A percentile compares a stretch with the other conserved stretches of the same genome.
Conservation (phyloP, 1,284 basidiomycete genomes). For the Coniferiporia sulphurascens region DNA sequence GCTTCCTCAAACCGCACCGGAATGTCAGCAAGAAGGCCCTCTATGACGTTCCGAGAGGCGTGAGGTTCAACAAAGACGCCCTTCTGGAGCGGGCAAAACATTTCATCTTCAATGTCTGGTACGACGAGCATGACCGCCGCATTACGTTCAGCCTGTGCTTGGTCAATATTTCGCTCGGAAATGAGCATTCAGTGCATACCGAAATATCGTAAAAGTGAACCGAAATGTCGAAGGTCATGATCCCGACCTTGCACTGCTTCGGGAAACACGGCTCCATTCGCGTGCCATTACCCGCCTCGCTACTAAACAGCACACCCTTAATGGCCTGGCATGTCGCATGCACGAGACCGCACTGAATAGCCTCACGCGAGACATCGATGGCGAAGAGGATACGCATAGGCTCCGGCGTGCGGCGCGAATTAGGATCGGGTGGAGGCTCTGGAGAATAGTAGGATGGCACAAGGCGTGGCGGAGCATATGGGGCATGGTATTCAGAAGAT, state of each 20-base stretch:
- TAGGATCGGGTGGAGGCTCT: constrained; percentile 39
- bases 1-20: constrained; percentile 61
- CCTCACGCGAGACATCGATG: constrained; percentile 79
- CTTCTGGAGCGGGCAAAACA: constrained; percentile 77
- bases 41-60: constrained; percentile 46
- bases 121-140: constrained; percentile 79
- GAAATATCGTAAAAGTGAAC: constrained; percentile 91
- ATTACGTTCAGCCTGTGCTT: constrained; percentile 47
- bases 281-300: constrained; percentile 36
- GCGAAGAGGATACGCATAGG: constrained; percentile 84
- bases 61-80: constrained; percentile 78
- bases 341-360: constrained; percentile 74
- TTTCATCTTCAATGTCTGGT: constrained; percentile 81
- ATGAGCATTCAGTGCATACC: constrained; percentile 44
- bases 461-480: constrained; percentile 53
- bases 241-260: constrained; percentile 54
- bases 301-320: constrained; percentile 66
- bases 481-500: constrained; percentile 81
- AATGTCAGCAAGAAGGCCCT: constrained; percentile 61
- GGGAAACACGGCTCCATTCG: constrained; percentile 49
- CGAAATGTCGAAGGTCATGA: constrained; percentile 81
- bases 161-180: constrained; percentile 14
- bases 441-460: constrained; percentile 47
- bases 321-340: constrained; percentile 65
- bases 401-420: constrained; percentile 49